A percentile compares a stretch with the other conserved stretches of the same genome.
These are phyloP conservation scores for Saturnispora diversa DNA, from an alignment of 805 yeast genomes.

Conservation along the genomic window DNA sequence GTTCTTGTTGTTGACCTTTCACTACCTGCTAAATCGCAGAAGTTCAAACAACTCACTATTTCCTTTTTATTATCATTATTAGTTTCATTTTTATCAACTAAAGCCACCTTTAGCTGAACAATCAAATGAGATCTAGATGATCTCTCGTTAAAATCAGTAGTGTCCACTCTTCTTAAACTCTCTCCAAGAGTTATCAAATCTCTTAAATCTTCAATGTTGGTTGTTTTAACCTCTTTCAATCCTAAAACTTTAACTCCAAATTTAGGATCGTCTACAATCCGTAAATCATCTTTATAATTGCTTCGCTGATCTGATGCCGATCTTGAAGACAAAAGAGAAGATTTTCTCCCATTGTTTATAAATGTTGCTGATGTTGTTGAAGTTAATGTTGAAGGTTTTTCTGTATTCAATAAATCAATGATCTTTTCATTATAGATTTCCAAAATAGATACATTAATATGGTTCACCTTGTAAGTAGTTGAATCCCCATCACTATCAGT, in stretches of 20 bases:
- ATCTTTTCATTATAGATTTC: constrained; percentile 86
- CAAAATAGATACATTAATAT: constrained; percentile 59
- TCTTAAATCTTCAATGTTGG: constrained; percentile 51
- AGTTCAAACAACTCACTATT: constrained; percentile 53
- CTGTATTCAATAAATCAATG: constrained; percentile 57
- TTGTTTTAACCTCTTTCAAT: constrained; percentile 52
- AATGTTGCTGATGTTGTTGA: no score
- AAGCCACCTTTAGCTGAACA: constrained; percentile 51
- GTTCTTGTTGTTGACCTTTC: constrained; percentile 71
- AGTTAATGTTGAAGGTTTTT: constrained; percentile 10
- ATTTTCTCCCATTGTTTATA: neutral
- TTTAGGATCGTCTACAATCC: constrained; percentile 66
- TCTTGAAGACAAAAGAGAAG: constrained; percentile 8
- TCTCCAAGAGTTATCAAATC: constrained; percentile 62
- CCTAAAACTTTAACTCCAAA: constrained; percentile 74
- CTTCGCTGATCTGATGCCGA: neutral
- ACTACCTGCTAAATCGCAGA: constrained; percentile 97
- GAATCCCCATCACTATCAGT: constrained; percentile 18
- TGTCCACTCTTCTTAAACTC: constrained; percentile 65
- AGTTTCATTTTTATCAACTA: constrained; percentile 25
- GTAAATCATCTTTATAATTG: constrained; percentile 44
- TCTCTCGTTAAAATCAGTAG: constrained; percentile 81
- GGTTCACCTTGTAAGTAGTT: constrained; percentile 24
- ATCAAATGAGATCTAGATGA: constrained; percentile 92
- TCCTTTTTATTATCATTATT: constrained; percentile 32